Percentiles rank a stretch among this genome's conserved stretches.
These are phyloP conservation scores for Coemansia sp. DNA, from an alignment of 192 early-diverging fungal genomes.

Conservation along the genomic window DNA sequence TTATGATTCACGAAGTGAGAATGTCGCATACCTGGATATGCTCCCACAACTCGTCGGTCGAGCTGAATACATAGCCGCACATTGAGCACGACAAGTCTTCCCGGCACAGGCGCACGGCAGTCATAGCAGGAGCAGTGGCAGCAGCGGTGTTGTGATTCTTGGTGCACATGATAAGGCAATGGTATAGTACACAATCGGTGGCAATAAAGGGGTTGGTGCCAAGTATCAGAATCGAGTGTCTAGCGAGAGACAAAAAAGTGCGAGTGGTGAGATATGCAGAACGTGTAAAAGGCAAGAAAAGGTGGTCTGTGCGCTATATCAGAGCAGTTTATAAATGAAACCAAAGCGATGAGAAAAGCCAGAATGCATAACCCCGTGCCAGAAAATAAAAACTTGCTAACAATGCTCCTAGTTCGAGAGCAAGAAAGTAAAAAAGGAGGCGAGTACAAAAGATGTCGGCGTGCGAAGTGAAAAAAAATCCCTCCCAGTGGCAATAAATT, in stretches of 20 bases:
- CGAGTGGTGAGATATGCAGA: background rate
- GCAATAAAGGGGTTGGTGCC: background rate
- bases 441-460: background rate
- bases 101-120: slow-evolving; percentile 7
- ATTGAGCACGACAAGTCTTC: slow-evolving; percentile 33
- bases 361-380: background rate
- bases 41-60: slow-evolving; percentile 50
- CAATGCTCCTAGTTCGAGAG: background rate
- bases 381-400: background rate
- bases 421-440: background rate
- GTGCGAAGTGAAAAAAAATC: background rate
- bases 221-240: background rate
- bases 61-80: slow-evolving; percentile 40
- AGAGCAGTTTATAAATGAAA: background rate
- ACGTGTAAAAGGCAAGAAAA: slow-evolving; percentile 3
- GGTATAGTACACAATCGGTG: background rate
- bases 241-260: background rate
- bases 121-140: background rate
- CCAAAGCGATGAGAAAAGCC: background rate
- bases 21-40: slow-evolving; percentile 51
- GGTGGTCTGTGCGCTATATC: slow-evolving; percentile 24
- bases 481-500: background rate
- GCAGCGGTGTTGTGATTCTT: background rate
- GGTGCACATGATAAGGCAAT: background rate
- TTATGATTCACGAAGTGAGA: slow-evolving; percentile 7